Evolutionary conservation across 345 rosid genomes (phyloP).

Genomic region (Orychophragmus violaceus): DNA sequence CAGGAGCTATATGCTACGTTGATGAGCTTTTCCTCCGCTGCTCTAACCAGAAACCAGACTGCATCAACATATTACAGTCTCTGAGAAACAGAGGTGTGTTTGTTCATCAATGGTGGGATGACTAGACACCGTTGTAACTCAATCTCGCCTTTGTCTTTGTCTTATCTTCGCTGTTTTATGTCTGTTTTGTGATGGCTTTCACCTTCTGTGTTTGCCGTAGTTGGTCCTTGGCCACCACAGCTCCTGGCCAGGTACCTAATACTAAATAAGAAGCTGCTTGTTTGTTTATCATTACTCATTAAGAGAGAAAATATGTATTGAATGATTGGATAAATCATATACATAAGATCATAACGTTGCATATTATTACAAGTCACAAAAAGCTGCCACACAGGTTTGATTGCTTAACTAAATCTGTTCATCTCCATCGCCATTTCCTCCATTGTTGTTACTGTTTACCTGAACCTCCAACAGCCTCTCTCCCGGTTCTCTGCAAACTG

Average conservation of each 20-base stretch:
- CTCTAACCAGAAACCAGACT: conserved; percentile 31
- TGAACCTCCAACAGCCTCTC: conserved; percentile 75
- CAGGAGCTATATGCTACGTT: conserved; percentile 50
- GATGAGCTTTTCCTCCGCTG: conserved; percentile 68
- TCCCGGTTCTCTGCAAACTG: conserved; percentile 78
- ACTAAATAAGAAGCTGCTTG: conserved; percentile 44
- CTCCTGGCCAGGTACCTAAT: conserved; percentile 37
- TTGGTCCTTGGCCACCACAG: conserved; percentile 22
- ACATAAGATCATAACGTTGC: conserved; percentile 27
- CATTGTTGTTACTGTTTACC: conserved; percentile 26
- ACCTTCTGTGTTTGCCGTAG: neutral
- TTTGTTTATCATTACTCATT: neutral
- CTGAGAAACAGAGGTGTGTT: conserved; percentile 60
- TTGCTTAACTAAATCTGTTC: neutral
- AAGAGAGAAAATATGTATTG: no score
- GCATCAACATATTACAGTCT: conserved; percentile 44
- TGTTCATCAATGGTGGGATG: conserved; percentile 64
- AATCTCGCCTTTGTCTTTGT: conserved; percentile 25
- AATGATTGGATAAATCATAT: conserved; percentile 46
- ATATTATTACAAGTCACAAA: neutral
- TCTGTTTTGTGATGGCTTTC: conserved; percentile 20
- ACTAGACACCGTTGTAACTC: conserved; percentile 23
- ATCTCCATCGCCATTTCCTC: neutral
- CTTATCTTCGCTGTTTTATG: neutral
- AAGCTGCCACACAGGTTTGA: neutral